Base-by-base conservation (phyloP, 352 stramenopile species). In the Pythium guiyangense region DNA sequence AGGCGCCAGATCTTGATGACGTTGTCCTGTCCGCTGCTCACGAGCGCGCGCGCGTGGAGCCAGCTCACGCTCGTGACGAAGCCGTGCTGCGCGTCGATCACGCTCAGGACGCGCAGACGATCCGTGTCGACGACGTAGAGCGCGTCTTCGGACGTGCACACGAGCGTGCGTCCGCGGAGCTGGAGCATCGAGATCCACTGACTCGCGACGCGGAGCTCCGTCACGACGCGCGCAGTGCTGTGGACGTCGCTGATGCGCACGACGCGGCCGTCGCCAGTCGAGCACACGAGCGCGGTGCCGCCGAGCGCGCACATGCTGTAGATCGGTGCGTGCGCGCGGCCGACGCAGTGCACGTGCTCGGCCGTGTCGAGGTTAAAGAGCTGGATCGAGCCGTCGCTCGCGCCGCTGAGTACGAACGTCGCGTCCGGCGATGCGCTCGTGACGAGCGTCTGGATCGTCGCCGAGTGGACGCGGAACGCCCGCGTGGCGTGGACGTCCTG, bases 381-480 rank as follows among this genome's bases (percentile, higher is more conserved):
- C 40, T 92, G 82, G 42, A 92, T 88, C 5, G 71, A 84, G 0
- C 79, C 77, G 31, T 92, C 79, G 63, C 79, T 92, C n/a, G 82
- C 90, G 22, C 77, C 74, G 34, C 73, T 88, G 20, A 83, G 64
- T 6, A 89, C 63, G n/a, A 80, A 40, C 22, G 47, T 44, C 29
- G 52, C n/a, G 6, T 63, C 49, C 15, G 31, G 6, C 2, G 37
- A 59, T 18, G 22, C 46, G n/a, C 42, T 56, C 10, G 54, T 46
- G 1, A 66, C 50, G 22, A 92, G 67, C 25, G 66, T 74, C 56
- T 90, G 82, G 2, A 92, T 68, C 0, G 82, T 89, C 15, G 69
- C 57, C 5, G 62, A 73, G 58, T 90, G 82, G 5, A 71, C 60
- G 29, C 65, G 71, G 52, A 74, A 81, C 15, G 62, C 72, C 9